A percentile compares a stretch with the other conserved stretches of the same genome.
These are phyloP conservation scores for Chrysosporium keratinophilum DNA, from an alignment of 2,329 filamentous ascomycete genomes.

Conservation along the genomic window DNA sequence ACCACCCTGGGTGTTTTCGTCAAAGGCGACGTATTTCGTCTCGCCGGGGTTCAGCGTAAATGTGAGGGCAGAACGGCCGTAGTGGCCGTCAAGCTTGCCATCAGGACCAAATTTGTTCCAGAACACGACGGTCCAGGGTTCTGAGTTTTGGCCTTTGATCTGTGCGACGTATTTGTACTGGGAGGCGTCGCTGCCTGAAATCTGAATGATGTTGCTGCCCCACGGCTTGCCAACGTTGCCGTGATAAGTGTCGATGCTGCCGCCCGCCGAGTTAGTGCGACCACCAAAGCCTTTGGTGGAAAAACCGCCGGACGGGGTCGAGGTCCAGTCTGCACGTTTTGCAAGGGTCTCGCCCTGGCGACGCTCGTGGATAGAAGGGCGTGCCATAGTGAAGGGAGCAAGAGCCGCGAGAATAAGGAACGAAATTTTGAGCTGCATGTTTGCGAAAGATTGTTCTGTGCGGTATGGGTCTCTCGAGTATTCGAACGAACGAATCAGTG, in stretches of 20 bases:
- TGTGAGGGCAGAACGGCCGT: conserved; percentile 25
- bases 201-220: conserved; percentile 34
- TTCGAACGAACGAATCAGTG: background rate
- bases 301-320: conserved; percentile 20
- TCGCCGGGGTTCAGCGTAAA: conserved; percentile 27
- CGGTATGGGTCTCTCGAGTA: background rate
- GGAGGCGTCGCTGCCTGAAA: conserved; percentile 25
- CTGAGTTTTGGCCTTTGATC: conserved; percentile 24
- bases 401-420: conserved; percentile 29
- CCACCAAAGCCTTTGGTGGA: conserved; percentile 27
- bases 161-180: conserved; percentile 30
- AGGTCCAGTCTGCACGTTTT: conserved; percentile 20
- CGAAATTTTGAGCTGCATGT: conserved; percentile 33
- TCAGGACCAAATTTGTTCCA: conserved; percentile 33
- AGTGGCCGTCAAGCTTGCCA: conserved; percentile 29
- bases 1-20: conserved; percentile 28
- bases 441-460: conserved; percentile 12
- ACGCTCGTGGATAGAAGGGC: conserved; percentile 22
- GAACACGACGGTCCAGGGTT: conserved; percentile 31
- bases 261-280: conserved; percentile 15
- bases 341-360: background rate
- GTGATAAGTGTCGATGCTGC: conserved; percentile 21
- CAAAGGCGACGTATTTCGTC: conserved; percentile 31
- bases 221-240: conserved; percentile 32
- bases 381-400: conserved; percentile 29